Evolutionary conservation across 176 grass and related monocot species (phyloP).

Genomic region (Aegilops longissima): DNA sequence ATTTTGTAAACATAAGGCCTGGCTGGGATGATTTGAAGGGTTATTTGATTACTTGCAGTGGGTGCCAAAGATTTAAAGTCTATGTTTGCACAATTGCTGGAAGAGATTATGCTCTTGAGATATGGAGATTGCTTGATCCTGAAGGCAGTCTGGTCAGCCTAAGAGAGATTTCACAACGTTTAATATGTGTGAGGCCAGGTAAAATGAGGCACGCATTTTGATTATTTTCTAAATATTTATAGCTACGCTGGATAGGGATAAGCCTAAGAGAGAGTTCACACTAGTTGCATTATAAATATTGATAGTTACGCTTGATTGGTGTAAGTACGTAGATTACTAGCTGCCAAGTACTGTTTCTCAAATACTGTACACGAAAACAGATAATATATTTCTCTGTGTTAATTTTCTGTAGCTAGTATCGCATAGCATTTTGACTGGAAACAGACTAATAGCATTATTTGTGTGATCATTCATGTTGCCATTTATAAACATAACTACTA

Average conservation of each 20-base stretch:
- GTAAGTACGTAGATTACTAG: too few relatives aligned
- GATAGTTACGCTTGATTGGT: too few relatives aligned
- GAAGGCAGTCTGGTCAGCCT: constrained; percentile 44
- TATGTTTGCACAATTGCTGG: constrained; percentile 73
- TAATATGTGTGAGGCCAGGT: constrained; percentile 65
- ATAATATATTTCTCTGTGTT: too few relatives aligned
- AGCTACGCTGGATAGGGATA: neutral
- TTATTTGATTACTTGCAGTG: constrained; percentile 49
- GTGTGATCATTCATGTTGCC: too few relatives aligned
- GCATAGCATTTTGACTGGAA: too few relatives aligned
- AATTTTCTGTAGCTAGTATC: too few relatives aligned
- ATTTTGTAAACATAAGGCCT: constrained; percentile 57
- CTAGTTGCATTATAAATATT: too few relatives aligned
- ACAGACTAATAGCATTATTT: too few relatives aligned
- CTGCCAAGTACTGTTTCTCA: too few relatives aligned
- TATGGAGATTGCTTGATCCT: constrained; percentile 69
- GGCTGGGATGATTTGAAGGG: constrained; percentile 63
- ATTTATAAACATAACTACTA: too few relatives aligned
- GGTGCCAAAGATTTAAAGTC: constrained; percentile 59
- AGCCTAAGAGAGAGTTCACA: too few relatives aligned
- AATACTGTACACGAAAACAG: too few relatives aligned
- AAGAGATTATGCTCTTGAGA: constrained; percentile 63
- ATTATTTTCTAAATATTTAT: neutral
- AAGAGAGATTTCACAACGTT: constrained; percentile 45
- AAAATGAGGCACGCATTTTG: neutral